Percentiles rank a stretch among this genome's conserved stretches.
Evolutionary conservation across 495 filamentous ascomycete species (phyloP).

Genomic region (Friedmanniomyces endolithicus): DNA sequence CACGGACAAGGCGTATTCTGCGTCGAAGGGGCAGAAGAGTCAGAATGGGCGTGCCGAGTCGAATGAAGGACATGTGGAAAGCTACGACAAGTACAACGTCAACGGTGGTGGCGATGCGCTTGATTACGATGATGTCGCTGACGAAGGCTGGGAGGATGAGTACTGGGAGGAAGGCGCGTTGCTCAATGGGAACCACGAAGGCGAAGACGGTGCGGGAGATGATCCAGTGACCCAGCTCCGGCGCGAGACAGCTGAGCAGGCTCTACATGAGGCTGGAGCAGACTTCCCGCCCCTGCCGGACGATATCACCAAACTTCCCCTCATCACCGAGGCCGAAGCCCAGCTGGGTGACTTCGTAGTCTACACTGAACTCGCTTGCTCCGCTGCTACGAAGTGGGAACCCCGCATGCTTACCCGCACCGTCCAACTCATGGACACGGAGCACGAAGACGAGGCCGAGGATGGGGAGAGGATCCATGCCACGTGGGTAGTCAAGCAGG

Average conservation of each 20-base stretch:
- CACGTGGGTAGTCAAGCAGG: constrained; percentile 48
- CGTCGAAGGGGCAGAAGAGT: constrained; percentile 38
- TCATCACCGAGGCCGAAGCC: constrained; percentile 41
- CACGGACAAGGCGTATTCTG: constrained; percentile 40
- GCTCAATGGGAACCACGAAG: constrained; percentile 30
- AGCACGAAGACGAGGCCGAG: constrained; percentile 37
- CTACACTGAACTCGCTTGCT: constrained; percentile 68
- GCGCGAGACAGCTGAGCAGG: constrained; percentile 3
- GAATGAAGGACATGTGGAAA: constrained; percentile 17
- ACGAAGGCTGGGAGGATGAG: constrained; percentile 31
- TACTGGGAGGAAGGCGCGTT: constrained; percentile 23
- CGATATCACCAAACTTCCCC: constrained; percentile 44
- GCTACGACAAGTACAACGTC: constrained; percentile 20
- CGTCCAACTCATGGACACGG: constrained; percentile 51
- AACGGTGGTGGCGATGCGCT: constrained; percentile 26
- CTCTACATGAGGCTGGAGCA: constrained; percentile 19
- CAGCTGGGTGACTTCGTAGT: constrained; percentile 57
- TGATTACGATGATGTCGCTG: constrained; percentile 30
- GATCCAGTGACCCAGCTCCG: constrained; percentile 10
- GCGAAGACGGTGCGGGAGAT: constrained; percentile 29
- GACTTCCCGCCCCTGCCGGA: constrained; percentile 48
- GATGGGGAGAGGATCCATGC: constrained; percentile 17
- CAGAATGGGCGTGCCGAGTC: constrained; percentile 28
- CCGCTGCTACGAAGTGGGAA: constrained; percentile 57
- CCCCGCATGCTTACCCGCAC: constrained; percentile 56